Conservation (phyloP, 2,329 filamentous ascomycete genomes). For the Chaetomium strumarium region DNA sequence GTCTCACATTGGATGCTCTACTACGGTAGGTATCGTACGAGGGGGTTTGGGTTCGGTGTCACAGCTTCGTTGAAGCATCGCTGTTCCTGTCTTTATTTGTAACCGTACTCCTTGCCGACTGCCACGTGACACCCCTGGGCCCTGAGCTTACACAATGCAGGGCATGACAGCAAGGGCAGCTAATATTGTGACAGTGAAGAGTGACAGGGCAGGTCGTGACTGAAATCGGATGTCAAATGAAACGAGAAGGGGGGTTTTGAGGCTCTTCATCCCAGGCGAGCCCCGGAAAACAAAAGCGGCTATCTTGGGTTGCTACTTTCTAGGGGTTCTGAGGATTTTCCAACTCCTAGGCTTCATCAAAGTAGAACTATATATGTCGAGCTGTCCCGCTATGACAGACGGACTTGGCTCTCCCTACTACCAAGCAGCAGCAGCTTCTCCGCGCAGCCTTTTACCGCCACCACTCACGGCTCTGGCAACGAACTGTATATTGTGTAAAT, state of each 20-base stretch:
- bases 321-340: no score
- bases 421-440: conserved; percentile 15
- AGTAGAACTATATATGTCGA: conserved; percentile 1
- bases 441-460: not conserved
- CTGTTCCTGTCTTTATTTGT: not conserved
- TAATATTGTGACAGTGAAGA: not conserved
- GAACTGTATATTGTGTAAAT: no score
- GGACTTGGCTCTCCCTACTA: not conserved
- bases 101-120: not conserved
- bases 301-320: no score
- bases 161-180: not conserved
- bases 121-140: conserved; percentile 23
- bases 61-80: conserved; percentile 9
- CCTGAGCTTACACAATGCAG: conserved; percentile 16
- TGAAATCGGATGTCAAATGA: not conserved
- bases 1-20: conserved; percentile 7
- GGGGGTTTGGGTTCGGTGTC: conserved; percentile 9
- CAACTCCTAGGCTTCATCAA: not conserved
- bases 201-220: not conserved
- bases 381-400: not conserved
- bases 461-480: conserved; percentile 17
- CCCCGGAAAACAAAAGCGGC: no score
- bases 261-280: no score
- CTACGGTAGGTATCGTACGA: conserved; percentile 16
- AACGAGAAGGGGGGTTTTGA: no score